Conservation (phyloP, 441 rosid genomes). For the Populus hybrid region DNA sequence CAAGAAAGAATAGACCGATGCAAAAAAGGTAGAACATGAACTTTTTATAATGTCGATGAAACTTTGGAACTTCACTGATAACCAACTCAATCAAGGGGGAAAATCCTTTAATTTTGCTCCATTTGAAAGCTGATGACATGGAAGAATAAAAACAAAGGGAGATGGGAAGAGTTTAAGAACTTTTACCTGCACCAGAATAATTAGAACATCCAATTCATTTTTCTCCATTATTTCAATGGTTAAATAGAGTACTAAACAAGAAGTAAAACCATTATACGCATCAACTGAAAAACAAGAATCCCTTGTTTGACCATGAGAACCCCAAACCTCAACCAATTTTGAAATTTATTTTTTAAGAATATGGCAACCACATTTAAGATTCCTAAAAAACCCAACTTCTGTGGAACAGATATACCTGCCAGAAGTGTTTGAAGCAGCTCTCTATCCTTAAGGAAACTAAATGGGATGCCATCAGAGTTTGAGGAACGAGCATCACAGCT, state of each 20-base stretch:
- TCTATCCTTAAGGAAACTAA: slow-evolving; percentile 41
- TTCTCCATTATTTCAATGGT: background rate
- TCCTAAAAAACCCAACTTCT: slow-evolving; percentile 35
- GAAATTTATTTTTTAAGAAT: background rate
- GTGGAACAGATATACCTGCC: slow-evolving; percentile 57
- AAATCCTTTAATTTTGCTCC: background rate
- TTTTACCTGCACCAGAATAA: background rate
- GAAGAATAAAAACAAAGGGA: background rate
- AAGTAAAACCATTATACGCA: background rate
- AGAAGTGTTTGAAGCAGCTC: slow-evolving; percentile 59
- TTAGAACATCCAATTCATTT: background rate
- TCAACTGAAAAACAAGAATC: background rate
- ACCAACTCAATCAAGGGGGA: background rate
- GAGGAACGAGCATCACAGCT: slow-evolving; percentile 48
- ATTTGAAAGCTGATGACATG: background rate
- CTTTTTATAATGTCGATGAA: background rate
- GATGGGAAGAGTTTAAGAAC: background rate
- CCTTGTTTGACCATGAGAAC: background rate
- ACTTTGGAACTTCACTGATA: background rate
- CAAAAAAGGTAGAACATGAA: background rate
- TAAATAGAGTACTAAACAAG: background rate
- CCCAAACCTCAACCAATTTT: background rate
- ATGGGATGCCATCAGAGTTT: slow-evolving; percentile 42
- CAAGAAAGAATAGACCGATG: background rate
- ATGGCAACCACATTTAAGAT: background rate